Conservation (phyloP, 805 yeast genomes). For the Metschnikowia gruessii region DNA sequence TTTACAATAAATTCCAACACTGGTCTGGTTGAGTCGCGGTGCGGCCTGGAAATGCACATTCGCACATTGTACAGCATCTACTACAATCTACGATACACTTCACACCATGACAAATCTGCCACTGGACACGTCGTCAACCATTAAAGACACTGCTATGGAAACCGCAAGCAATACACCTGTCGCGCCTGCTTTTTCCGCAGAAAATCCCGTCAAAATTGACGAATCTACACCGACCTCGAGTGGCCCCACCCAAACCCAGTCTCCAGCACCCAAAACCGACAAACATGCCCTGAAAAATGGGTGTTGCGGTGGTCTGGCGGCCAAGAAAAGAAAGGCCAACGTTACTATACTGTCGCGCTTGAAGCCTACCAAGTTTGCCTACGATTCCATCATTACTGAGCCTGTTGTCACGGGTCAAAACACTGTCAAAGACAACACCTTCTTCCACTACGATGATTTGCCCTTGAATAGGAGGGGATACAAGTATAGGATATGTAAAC, state of each 20-base stretch:
- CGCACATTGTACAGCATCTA: neutral
- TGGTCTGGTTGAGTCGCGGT: no score
- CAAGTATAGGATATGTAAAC: constrained; percentile 75
- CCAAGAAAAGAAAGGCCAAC: constrained; percentile 28
- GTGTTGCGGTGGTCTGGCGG: constrained; percentile 18
- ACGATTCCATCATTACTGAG: constrained; percentile 11
- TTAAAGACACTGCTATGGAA: neutral
- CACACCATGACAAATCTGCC: neutral
- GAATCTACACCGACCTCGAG: neutral
- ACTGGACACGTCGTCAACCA: neutral
- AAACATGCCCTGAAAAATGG: constrained; percentile 2
- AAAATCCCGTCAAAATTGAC: neutral
- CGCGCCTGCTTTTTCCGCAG: neutral
- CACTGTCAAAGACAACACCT: constrained; percentile 21
- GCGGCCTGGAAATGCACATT: neutral
- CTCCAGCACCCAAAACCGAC: constrained; percentile 20
- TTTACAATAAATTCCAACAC: no score
- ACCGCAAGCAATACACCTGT: neutral
- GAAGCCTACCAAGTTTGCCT: constrained; percentile 34
- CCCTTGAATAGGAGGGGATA: constrained; percentile 80
- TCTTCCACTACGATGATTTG: constrained; percentile 62
- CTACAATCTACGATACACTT: neutral
- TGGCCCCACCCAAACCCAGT: neutral
- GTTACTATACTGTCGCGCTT: constrained; percentile 35
- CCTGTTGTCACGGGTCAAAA: constrained; percentile 16